phyloP scores from a whole-genome alignment of 2,329 filamentous ascomycete genomes.

The Nigrograna mackinnonii region DNA sequence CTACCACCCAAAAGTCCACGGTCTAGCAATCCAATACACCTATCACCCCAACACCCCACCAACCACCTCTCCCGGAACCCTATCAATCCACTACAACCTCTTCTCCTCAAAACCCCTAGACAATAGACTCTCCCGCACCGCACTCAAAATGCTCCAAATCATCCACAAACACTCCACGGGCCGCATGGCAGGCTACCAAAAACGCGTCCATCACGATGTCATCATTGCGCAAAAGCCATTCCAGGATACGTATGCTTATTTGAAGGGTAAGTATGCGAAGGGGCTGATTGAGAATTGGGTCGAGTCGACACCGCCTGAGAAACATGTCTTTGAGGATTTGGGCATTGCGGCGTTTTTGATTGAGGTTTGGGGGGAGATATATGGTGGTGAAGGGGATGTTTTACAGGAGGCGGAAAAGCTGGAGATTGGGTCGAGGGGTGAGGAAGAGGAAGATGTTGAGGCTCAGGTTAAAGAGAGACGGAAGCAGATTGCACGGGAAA shows the following conservation, averaged over 20 bases:
- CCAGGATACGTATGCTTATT: conserved; percentile 78
- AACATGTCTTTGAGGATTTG: conserved; percentile 95
- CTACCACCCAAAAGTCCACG: conserved; percentile 80
- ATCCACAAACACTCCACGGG: conserved; percentile 76
- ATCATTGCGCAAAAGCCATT: conserved; percentile 76
- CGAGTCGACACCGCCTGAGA: conserved; percentile 82
- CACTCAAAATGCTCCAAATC: conserved; percentile 67
- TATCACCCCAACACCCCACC: conserved; percentile 51
- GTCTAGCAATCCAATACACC: conserved; percentile 76
- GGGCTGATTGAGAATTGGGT: conserved; percentile 75
- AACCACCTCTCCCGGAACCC: conserved; percentile 28
- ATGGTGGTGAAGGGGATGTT: conserved; percentile 43
- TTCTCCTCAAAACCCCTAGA: conserved; percentile 45
- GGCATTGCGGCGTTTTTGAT: conserved; percentile 90
- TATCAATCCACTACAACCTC: conserved; percentile 58
- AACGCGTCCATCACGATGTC: conserved; percentile 81
- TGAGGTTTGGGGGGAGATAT: conserved; percentile 89
- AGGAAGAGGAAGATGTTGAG: neutral
- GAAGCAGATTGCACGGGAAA: conserved; percentile 13
- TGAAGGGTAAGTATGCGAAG: conserved; percentile 81
- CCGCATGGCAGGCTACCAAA: conserved; percentile 68
- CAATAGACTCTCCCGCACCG: conserved; percentile 67
- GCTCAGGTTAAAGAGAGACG: conserved; percentile 1
- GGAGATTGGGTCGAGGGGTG: too few species aligned
- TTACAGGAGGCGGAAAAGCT: neutral